Base-by-base conservation (phyloP, 2,329 filamentous ascomycete genomes). In the Exutisphaerella laricina region DNA sequence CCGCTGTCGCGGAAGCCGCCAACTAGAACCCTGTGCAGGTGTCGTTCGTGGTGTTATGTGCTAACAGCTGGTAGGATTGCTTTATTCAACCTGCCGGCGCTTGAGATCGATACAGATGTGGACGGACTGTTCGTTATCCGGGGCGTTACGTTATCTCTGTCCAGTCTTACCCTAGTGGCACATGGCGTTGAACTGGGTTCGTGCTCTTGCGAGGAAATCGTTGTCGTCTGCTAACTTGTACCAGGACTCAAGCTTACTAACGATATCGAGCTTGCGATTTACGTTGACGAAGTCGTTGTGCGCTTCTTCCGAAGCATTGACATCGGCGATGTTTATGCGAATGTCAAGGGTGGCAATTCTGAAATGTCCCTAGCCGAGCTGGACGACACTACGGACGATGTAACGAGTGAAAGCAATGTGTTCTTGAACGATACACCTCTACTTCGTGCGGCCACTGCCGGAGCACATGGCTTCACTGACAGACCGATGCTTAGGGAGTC, bases 51-150 rank as follows among this genome's bases (percentile, higher is more conserved):
- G 33, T 20, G 18, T 23, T 13, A 35, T 23, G 20, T 23, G 33
- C 33, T 35, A 23, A 35, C 33, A 23, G 17, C 33, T 20, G 33
- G 33, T n/a, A 35, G 33, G n/a, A 64, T 77, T 42, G 71, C 70
- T 3, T 59, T 72, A 39, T 72, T 73, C 48, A 64, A 71, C 38
- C 53, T 73, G 5, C 72, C 74, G 0, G 73, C 72, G 1, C 55
- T 77, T 39, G 73, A 77, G 51, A 75, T 77, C 31, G 74, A 77
- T 50, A 73, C 69, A 0, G 70, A 74, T 18, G 70, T 75, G 10
- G 66, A 72, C 48, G 74, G 74, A 0, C 58, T 77, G 13, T 68
- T 77, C 52, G 71, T 74, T 5, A 63, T 77, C 29, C 64, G 74
- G n/a, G 74, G 72, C 0, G 54, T 74, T 3, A 76, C 73, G 0